Evolutionary conservation across 768 basidiomycete species (phyloP).

Genomic region (Termitomyces sp.): DNA sequence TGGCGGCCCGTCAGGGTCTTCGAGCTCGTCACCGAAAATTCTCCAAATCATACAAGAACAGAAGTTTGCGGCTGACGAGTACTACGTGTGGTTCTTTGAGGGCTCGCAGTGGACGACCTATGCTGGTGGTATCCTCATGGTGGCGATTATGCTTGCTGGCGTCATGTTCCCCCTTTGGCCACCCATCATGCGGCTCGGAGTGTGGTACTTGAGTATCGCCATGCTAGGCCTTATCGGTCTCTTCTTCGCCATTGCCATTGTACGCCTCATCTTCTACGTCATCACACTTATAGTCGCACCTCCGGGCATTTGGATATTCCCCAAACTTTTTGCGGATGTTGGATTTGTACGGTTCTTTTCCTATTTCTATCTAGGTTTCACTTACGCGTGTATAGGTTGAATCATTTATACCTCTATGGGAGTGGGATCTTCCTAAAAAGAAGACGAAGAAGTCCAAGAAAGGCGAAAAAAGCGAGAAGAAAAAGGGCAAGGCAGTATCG

Average conservation of each 20-base stretch:
- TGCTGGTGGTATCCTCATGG: slow-evolving; percentile 87
- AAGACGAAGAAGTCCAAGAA: slow-evolving; percentile 58
- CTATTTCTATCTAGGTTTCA: not conserved
- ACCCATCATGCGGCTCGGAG: slow-evolving; percentile 84
- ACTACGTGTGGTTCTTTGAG: slow-evolving; percentile 97
- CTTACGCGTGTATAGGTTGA: slow-evolving; percentile 61
- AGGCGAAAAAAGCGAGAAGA: slow-evolving; percentile 47
- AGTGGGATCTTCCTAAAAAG: slow-evolving; percentile 87
- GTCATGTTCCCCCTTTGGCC: slow-evolving; percentile 99
- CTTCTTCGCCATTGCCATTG: slow-evolving; percentile 87
- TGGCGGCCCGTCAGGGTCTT: slow-evolving; percentile 58
- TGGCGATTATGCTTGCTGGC: slow-evolving; percentile 88
- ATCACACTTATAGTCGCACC: slow-evolving; percentile 82
- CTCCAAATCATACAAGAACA: slow-evolving; percentile 82
- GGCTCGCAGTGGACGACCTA: slow-evolving; percentile 93
- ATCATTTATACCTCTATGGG: slow-evolving; percentile 95
- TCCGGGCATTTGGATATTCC: slow-evolving; percentile 99
- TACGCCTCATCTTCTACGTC: slow-evolving; percentile 91
- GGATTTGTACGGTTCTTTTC: slow-evolving; percentile 76
- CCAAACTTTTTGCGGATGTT: slow-evolving; percentile 95
- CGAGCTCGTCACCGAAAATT: slow-evolving; percentile 72
- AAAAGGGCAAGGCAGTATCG: slow-evolving; percentile 40
- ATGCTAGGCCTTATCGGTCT: slow-evolving; percentile 85
- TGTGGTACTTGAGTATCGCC: slow-evolving; percentile 90
- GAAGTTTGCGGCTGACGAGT: slow-evolving; percentile 70